Evolutionary conservation across 2,329 filamentous ascomycete genomes (phyloP), one percentile per base, ranked within the genome.

Genomic region (Lomentospora prolificans): DNA sequence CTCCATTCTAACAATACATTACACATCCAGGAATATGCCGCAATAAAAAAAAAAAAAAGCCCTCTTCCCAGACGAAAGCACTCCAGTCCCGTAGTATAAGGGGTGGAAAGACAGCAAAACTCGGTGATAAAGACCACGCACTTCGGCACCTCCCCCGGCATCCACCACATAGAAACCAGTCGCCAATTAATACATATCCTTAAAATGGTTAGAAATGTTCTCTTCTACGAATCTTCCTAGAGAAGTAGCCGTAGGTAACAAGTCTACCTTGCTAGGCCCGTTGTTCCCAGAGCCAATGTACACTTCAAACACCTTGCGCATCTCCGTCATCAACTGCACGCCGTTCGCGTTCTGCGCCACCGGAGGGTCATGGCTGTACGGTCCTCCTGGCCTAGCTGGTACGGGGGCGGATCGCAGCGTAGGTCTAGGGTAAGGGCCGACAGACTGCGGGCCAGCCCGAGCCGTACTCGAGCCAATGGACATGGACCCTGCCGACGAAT

Each of bases 261-360:
- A 59, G 24, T 59, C 57, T 53, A 66, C 58, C 44, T 66, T 63
- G 7, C 57, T 31, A n/a, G 59, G 62, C 17, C 44, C 44, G 12
- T 22, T 10, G 4, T 27, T 48, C 9, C 66, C 51, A 33, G 70
- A 60, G 1, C 64, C 66, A 3, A 72, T 65, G 51, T 72, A 73
- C 33, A 67, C 67, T 57, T 73, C 69, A 36, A 71, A 72, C 17
- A 75, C 72, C 1, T 73, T 72, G 10, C 72, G 76, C 74, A 82
- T 78, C 61, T 82, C 79, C 22, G 61, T 75, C 56, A 78, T 77
- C 36, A 82, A 72, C 60, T 72, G 72, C 27, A 70, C 60, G 3
- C 79, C 78, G 27, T 80, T 81, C 64, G 58, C 48, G 58, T 19
- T 36, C 57, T 55, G 57, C 56, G 53, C 24, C 52, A 57, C 28